Conservation (phyloP, 208 protist genomes). For the Leishmania tropica region DNA sequence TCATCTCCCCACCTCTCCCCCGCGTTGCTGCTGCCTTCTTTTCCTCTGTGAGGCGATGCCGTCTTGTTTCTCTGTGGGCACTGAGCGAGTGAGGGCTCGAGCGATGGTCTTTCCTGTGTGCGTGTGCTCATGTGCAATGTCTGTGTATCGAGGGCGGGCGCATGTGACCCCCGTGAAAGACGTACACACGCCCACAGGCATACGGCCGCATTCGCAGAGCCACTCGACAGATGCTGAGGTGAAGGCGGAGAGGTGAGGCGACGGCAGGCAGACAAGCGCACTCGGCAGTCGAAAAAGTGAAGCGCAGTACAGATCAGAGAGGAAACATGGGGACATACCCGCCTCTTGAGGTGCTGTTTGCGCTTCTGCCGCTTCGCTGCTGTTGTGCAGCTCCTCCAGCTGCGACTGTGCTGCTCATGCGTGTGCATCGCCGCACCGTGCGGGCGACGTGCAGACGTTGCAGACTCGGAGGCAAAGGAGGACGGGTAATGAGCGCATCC, state of each 20-base stretch:
- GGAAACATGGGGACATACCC: slow-evolving; percentile 69
- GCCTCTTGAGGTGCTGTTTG: slow-evolving; percentile 12
- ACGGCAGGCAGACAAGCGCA: not conserved
- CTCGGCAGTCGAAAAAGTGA: not conserved
- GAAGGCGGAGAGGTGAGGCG: not conserved
- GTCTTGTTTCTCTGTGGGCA: not conserved
- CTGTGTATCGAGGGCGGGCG: not conserved
- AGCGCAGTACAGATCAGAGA: not conserved
- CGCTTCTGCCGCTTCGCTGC: not conserved
- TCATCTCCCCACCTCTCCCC: not conserved
- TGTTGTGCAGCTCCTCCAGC: not conserved
- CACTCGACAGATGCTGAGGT: not conserved
- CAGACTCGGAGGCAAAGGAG: not conserved
- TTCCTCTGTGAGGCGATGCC: not conserved
- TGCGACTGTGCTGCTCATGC: not conserved
- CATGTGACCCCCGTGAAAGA: not conserved
- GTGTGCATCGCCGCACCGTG: not conserved
- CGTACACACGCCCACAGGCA: not conserved
- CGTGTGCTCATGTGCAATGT: not conserved
- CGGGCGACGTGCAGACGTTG: not conserved
- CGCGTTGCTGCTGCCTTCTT: not conserved
- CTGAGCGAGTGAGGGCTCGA: not conserved
- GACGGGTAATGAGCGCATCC: not conserved
- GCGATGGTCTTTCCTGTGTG: not conserved
- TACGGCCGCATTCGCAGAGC: not conserved